Evolutionary conservation across 1,284 basidiomycete species (phyloP).

Genomic region (Lignosus rhinocerotis): DNA sequence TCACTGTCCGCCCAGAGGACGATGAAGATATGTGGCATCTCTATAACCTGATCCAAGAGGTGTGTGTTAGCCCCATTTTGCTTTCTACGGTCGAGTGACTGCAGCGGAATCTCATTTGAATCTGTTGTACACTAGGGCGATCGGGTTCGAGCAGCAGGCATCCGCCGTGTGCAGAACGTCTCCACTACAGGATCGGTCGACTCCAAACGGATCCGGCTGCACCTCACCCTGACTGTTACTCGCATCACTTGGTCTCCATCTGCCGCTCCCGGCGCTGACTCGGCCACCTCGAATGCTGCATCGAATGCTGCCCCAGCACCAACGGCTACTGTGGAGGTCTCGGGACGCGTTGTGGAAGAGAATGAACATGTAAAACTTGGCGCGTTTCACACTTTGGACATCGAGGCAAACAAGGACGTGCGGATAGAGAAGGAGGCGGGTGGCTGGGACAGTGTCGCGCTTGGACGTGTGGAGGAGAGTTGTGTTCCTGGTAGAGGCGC

Average conservation of each 20-base stretch:
- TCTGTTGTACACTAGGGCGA: constrained; percentile 58
- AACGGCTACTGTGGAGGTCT: constrained; percentile 80
- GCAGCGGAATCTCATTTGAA: no score
- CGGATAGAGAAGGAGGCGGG: constrained; percentile 81
- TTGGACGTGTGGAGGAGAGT: constrained; percentile 83
- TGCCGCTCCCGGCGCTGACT: constrained; percentile 48
- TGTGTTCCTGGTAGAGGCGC: constrained; percentile 92
- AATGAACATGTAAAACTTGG: constrained; percentile 93
- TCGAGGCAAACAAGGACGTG: constrained; percentile 91
- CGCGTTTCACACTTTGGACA: constrained; percentile 93
- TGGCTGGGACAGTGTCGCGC: constrained; percentile 90
- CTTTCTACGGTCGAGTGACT: no score
- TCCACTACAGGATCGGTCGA: constrained; percentile 93
- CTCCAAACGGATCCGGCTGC: constrained; percentile 85
- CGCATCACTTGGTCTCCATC: constrained; percentile 73
- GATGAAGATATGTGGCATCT: constrained; percentile 99
- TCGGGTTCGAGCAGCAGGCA: constrained; percentile 84
- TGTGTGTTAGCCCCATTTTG: constrained; percentile 22
- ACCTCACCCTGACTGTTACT: constrained; percentile 82
- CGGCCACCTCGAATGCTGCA: constrained; percentile 40
- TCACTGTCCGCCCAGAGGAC: constrained; percentile 89
- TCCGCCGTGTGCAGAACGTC: constrained; percentile 80
- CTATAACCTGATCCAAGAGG: constrained; percentile 93
- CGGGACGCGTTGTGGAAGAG: constrained; percentile 88
- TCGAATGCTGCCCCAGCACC: constrained; percentile 35